Percentiles rank a stretch among this genome's conserved stretches.
These are phyloP conservation scores for Lachnellula occidentalis DNA, from an alignment of 2,329 filamentous ascomycete species.

Conservation along the genomic window DNA sequence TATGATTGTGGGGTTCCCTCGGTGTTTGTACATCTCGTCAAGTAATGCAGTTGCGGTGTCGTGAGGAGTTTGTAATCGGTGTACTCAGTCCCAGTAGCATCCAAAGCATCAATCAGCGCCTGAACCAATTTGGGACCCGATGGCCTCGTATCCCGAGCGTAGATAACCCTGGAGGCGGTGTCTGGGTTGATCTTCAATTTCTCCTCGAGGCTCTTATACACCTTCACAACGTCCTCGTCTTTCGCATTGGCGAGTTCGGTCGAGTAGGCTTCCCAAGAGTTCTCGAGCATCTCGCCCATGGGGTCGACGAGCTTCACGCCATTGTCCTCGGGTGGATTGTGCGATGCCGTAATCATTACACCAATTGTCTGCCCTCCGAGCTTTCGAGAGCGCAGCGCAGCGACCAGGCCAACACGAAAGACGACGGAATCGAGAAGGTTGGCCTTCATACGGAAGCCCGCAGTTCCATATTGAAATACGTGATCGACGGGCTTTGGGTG, in stretches of 20 bases:
- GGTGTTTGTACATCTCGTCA: conserved; percentile 92
- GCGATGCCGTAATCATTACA: conserved; percentile 92
- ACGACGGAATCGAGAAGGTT: conserved; percentile 87
- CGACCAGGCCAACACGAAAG: conserved; percentile 86
- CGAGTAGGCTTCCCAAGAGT: conserved; percentile 87
- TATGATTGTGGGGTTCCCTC: conserved; percentile 82
- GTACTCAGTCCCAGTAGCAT: conserved; percentile 67
- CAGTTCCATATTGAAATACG: conserved; percentile 60
- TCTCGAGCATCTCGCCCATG: conserved; percentile 95
- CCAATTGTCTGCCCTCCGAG: conserved; percentile 87
- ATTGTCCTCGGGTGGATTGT: conserved; percentile 87
- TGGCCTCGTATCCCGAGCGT: conserved; percentile 86
- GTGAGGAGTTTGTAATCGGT: conserved; percentile 88
- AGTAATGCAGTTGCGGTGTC: conserved; percentile 96
- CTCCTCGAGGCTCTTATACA: conserved; percentile 70
- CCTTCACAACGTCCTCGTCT: conserved; percentile 68
- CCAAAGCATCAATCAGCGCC: conserved; percentile 73
- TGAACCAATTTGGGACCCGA: conserved; percentile 80
- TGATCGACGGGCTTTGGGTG: conserved; percentile 52
- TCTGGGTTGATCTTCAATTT: conserved; percentile 70
- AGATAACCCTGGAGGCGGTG: conserved; percentile 73
- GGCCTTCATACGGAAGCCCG: conserved; percentile 64
- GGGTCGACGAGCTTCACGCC: conserved; percentile 96
- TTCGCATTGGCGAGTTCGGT: conserved; percentile 84
- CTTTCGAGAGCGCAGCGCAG: conserved; percentile 83